Evolutionary conservation across 768 basidiomycete genomes (phyloP).

Genomic region (Suillus subluteus): DNA sequence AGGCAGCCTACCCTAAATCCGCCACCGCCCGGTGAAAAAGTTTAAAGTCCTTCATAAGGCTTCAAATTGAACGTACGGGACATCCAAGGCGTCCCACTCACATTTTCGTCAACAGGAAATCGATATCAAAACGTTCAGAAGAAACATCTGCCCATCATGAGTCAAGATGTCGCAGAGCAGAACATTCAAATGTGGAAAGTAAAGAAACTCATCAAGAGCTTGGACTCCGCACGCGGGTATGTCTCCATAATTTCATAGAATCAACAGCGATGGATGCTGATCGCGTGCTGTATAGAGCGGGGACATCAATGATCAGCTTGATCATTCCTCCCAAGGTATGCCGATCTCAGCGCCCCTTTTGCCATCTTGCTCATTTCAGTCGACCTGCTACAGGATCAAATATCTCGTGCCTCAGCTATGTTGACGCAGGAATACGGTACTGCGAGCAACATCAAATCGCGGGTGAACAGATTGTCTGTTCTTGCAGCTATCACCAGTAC

Average conservation of each 20-base stretch:
- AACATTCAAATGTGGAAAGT: constrained; percentile 99
- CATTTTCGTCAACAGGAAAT: constrained; percentile 19
- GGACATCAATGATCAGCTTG: constrained; percentile 98
- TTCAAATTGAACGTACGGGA: background rate
- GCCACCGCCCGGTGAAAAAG: constrained; percentile 7
- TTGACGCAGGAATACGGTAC: constrained; percentile 98
- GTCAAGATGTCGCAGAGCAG: constrained; percentile 86
- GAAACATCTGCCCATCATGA: constrained; percentile 56
- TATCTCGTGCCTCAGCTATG: constrained; percentile 93
- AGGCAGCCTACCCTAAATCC: constrained; percentile 13
- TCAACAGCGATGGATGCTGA: constrained; percentile 20
- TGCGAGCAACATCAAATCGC: constrained; percentile 99
- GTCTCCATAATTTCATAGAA: constrained; percentile 13
- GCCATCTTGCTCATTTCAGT: constrained; percentile 7
- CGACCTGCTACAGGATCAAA: constrained; percentile 68
- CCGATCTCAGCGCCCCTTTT: constrained; percentile 18
- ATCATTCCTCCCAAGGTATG: constrained; percentile 92
- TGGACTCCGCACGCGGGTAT: constrained; percentile 75
- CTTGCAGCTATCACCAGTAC: constrained; percentile 98
- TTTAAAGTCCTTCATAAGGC: constrained; percentile 3
- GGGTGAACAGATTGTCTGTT: constrained; percentile 96
- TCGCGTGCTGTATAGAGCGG: constrained; percentile 58
- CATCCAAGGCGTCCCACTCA: constrained; percentile 13
- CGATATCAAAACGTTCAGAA: constrained; percentile 15
- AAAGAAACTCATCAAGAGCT: constrained; percentile 98